Conservation (phyloP, 345 rosid genomes). For the Eucalyptus decipiens region DNA sequence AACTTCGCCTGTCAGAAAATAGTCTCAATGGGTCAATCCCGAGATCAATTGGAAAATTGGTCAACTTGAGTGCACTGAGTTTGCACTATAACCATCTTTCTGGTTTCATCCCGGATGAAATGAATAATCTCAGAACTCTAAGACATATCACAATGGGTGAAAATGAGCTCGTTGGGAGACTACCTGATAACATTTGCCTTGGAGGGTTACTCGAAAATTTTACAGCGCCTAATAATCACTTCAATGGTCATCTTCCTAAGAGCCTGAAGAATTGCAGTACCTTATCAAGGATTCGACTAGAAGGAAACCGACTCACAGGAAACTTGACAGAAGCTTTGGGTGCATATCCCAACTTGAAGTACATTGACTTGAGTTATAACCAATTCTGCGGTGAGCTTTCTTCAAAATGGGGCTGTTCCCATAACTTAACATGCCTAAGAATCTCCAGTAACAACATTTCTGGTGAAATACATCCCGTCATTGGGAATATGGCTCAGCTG, state of each 20-base stretch:
- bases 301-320: slow-evolving; percentile 5
- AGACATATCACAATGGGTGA: fast-evolving
- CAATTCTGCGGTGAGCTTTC: not conserved
- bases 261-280: slow-evolving; percentile 7
- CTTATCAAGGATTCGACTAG: not conserved
- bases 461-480: not conserved
- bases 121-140: not conserved
- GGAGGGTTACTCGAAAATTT: not conserved
- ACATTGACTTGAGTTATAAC: not conserved
- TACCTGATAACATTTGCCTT: not conserved
- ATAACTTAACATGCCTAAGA: not conserved
- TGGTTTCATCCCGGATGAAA: not conserved
- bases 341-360: not conserved
- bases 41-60: not conserved
- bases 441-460: not conserved
- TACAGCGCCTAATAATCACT: not conserved
- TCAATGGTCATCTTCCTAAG: slow-evolving; percentile 1
- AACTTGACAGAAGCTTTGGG: not conserved
- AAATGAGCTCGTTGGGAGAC: not conserved
- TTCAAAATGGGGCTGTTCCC: not conserved
- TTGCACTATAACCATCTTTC: not conserved
- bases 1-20: not conserved
- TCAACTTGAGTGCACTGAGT: not conserved
- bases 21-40: not conserved
- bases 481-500: not conserved